These are phyloP conservation scores for Logfia minima DNA, from an alignment of 129 eudicot species.

Conservation along the genomic window DNA sequence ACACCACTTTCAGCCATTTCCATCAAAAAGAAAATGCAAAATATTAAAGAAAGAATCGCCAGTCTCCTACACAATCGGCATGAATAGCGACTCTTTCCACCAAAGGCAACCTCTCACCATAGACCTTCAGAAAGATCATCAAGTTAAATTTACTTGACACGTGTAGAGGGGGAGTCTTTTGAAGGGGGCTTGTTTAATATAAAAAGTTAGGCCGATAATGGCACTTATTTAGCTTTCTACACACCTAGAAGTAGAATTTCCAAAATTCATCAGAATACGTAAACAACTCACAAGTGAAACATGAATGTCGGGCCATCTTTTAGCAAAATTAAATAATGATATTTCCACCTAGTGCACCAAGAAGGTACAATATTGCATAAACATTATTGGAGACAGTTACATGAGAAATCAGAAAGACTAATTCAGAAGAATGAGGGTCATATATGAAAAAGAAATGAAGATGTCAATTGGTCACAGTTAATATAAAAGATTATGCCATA, in stretches of 20 bases:
- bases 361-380: conserved; percentile 3
- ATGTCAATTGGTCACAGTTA: not conserved
- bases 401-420: not conserved
- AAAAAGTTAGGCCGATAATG: conserved; percentile 19
- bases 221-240: conserved; percentile 12
- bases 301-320: not conserved
- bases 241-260: conserved; percentile 23
- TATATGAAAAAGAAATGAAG: not conserved
- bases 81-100: conserved; percentile 66
- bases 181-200: not conserved
- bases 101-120: conserved; percentile 93
- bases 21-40: conserved; percentile 64
- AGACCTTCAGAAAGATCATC: conserved; percentile 85
- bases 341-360: conserved; percentile 17
- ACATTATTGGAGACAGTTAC: not conserved
- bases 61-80: conserved; percentile 64
- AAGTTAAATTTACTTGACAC: conserved; percentile 55
- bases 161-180: conserved; percentile 27
- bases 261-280: not conserved
- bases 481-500: not conserved
- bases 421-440: not conserved
- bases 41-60: conserved; percentile 81
- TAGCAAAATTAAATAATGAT: not conserved
- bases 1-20: conserved; percentile 81
- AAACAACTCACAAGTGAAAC: conserved; percentile 2